These are phyloP conservation scores for Claviceps monticola DNA, from an alignment of 2,329 filamentous ascomycete genomes.

Conservation along the genomic window DNA sequence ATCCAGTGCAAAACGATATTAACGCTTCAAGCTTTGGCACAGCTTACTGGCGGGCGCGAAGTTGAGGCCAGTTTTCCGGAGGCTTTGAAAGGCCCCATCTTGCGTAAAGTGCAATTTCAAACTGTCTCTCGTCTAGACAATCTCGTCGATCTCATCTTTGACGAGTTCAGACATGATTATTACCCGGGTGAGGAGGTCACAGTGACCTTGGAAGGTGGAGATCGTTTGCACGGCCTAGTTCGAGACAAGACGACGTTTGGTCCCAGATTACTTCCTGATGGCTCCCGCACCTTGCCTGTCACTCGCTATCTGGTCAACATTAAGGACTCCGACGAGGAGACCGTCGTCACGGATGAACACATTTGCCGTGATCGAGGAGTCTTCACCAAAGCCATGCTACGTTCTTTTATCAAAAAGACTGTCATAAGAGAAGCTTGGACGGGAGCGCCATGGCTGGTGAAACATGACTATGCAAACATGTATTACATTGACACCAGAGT, in stretches of 20 bases:
- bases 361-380: slow-evolving; percentile 77
- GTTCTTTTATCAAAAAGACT: slow-evolving; percentile 89
- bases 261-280: slow-evolving; percentile 45
- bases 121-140: slow-evolving; percentile 82
- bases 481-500: slow-evolving; percentile 83
- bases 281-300: slow-evolving; percentile 54
- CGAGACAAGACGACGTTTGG: slow-evolving; percentile 75
- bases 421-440: slow-evolving; percentile 87
- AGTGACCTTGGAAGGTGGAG: slow-evolving; percentile 54
- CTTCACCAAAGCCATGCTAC: slow-evolving; percentile 88
- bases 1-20: not conserved
- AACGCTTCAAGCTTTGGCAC: slow-evolving; percentile 5
- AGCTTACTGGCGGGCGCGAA: slow-evolving; percentile 70
- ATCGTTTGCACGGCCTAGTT: slow-evolving; percentile 59
- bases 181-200: slow-evolving; percentile 79
- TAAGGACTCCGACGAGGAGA: slow-evolving; percentile 56
- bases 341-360: slow-evolving; percentile 66
- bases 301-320: slow-evolving; percentile 72
- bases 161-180: slow-evolving; percentile 78
- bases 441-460: slow-evolving; percentile 94
- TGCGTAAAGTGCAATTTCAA: slow-evolving; percentile 85
- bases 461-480: slow-evolving; percentile 65
- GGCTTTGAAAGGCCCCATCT: slow-evolving; percentile 75
- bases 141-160: slow-evolving; percentile 52
- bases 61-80: slow-evolving; percentile 89